Base-by-base conservation (phyloP, 1,139 yeast species). In the Blastobotrys petasosporus region DNA sequence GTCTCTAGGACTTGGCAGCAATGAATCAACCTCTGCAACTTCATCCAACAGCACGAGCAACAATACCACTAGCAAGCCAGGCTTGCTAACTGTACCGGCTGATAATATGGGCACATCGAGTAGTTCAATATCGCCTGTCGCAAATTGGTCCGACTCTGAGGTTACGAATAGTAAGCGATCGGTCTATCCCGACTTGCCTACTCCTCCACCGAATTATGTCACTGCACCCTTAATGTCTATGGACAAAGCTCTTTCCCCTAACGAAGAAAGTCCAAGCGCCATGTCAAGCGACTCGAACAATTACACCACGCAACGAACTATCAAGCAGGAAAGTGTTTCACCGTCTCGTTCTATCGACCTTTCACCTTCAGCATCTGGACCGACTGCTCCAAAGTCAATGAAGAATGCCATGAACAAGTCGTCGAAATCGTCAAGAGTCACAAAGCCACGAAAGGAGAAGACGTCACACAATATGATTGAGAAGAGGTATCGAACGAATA, bases 381-480 rank as follows among this genome's bases (percentile, higher is more conserved):
- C 33, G 8, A 16, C 30, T 28, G 23, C 32, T 11, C 15, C 33
- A 13, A 13, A n/a, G 15, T n/a, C 15, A n/a, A 31, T 31, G 33
- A 32, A 31, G 16, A 25, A 28, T 5, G 29, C 35, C 23, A 20
- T 7, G 28, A 13, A 23, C 20, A 38, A 38, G 41, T 38, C 42
- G 5, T 47, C 51, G 28, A 54, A 51, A 41, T 51, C 56, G 13
- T 54, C 54, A 47, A 60, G 55, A 45, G 54, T 65, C 32, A 46
- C 59, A n/a, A 65, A 65, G 49, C 67, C 63, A 12, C 58, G 60
- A 44, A 74, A 78, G 45, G 71, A 80, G 54, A 75, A 77, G 58
- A 74, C 82, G 10, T 79, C 87, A n/a, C 92, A 84, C 64, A 84
- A 84, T 58, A 76, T 83, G 76, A 82, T 84, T 57, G 94, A 84